Conservation (phyloP, 148 eudicot species). For the Beta vulgaris region DNA sequence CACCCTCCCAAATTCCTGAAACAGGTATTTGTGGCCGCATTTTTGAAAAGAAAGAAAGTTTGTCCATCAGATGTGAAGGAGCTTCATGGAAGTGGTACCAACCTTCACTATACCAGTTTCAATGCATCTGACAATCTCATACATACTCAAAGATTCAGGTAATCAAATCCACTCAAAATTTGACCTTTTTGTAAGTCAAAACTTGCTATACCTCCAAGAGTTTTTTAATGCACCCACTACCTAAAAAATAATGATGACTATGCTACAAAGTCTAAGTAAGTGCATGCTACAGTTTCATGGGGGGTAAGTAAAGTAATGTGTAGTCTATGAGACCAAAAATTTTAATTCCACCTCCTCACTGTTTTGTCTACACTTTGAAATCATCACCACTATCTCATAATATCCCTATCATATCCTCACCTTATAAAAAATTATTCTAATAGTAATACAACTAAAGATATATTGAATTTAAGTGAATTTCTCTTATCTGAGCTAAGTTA, state of each 20-base stretch:
- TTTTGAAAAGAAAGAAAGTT: conserved; percentile 62
- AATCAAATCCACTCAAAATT: conserved; percentile 19
- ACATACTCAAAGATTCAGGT: conserved; percentile 70
- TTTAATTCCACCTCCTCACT: background rate
- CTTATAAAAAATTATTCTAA: too few species aligned
- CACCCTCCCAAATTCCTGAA: too few species aligned
- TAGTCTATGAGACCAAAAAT: background rate
- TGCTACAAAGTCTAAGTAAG: conserved; percentile 16
- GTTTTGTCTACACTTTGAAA: background rate
- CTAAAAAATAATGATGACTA: conserved; percentile 11
- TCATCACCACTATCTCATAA: conserved; percentile 7
- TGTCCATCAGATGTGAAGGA: conserved; percentile 57
- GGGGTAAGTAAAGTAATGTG: background rate
- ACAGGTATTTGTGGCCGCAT: conserved; percentile 92
- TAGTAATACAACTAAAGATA: too few species aligned
- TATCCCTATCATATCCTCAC: too few species aligned
- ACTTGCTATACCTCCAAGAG: background rate
- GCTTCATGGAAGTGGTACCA: conserved; percentile 53
- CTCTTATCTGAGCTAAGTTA: too few species aligned
- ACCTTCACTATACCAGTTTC: conserved; percentile 16
- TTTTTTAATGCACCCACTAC: background rate
- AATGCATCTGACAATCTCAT: conserved; percentile 33
- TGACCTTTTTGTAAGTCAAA: conserved; percentile 15
- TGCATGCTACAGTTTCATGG: background rate
- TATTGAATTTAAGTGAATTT: too few species aligned